These are phyloP conservation scores for Volvariella volvacea DNA, from an alignment of 1,284 basidiomycete species.

Conservation along the genomic window DNA sequence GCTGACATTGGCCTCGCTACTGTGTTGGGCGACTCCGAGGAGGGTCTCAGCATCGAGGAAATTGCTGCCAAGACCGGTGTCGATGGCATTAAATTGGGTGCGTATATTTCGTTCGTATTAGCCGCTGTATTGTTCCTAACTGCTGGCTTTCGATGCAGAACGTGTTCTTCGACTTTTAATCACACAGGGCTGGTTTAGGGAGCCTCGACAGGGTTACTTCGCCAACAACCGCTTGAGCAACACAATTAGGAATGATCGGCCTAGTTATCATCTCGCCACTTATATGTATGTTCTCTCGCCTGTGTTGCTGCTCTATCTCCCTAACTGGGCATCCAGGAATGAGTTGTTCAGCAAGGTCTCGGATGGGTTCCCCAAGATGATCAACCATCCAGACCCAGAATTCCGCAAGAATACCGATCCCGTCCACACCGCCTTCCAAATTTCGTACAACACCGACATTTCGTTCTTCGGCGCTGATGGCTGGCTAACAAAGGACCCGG, in stretches of 20 bases:
- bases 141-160: conserved; percentile 16
- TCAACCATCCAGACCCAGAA: conserved; percentile 25
- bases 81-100: conserved; percentile 24
- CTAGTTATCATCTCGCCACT: conserved; percentile 23
- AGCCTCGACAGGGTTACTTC: conserved; percentile 24
- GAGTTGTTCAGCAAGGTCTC: conserved; percentile 26
- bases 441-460: conserved; percentile 25
- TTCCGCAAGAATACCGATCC: conserved; percentile 24
- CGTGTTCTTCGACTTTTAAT: conserved; percentile 27
- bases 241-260: conserved; percentile 23
- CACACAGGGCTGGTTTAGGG: conserved; percentile 31
- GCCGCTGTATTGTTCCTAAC: background rate
- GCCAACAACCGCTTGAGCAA: conserved; percentile 28
- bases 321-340: conserved; percentile 17
- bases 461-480: conserved; percentile 27
- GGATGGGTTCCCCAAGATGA: conserved; percentile 23
- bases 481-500: conserved; percentile 28
- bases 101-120: conserved; percentile 1
- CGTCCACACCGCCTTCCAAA: conserved; percentile 28
- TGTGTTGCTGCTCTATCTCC: background rate
- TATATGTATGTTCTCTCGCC: conserved; percentile 20
- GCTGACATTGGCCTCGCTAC: conserved; percentile 24
- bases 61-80: conserved; percentile 24
- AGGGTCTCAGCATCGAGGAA: conserved; percentile 22
- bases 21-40: conserved; percentile 24